phyloP scores from a whole-genome alignment of 192 early-diverging fungal genomes.

The Glomus cerebriforme region DNA sequence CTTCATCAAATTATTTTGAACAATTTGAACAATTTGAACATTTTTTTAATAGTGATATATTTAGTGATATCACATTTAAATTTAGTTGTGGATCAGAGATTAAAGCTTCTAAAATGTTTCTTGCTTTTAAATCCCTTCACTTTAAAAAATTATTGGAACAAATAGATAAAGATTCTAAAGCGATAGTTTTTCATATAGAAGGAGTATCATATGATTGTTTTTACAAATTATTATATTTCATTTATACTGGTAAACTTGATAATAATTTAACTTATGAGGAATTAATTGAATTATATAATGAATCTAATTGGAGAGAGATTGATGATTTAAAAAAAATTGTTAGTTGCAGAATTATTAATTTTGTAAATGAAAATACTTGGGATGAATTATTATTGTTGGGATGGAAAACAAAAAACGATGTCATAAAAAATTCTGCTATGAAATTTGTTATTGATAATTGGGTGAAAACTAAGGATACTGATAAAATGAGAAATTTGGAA shows the following conservation, averaged over 20 bases:
- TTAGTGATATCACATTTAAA: neutral
- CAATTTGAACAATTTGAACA: neutral
- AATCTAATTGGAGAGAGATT: neutral
- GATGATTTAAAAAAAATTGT: neutral
- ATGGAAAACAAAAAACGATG: neutral
- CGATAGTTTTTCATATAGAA: neutral
- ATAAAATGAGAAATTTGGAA: too few relatives aligned
- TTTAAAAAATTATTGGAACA: neutral
- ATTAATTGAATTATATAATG: neutral
- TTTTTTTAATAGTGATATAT: neutral
- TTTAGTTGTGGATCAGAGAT: neutral
- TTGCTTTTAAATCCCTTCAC: neutral
- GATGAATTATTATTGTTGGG: neutral
- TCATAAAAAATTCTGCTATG: neutral
- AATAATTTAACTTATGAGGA: neutral
- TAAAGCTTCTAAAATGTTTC: neutral
- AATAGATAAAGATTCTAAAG: neutral
- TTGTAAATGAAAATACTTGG: neutral
- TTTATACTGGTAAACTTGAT: neutral
- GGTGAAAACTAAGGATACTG: too few relatives aligned
- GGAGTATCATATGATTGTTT: neutral
- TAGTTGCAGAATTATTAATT: neutral
- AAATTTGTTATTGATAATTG: neutral
- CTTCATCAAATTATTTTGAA: too few relatives aligned
- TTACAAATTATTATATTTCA: neutral